Base-by-base conservation (phyloP, 2,329 filamentous ascomycete species). In the Pseudogymnoascus sp. region DNA sequence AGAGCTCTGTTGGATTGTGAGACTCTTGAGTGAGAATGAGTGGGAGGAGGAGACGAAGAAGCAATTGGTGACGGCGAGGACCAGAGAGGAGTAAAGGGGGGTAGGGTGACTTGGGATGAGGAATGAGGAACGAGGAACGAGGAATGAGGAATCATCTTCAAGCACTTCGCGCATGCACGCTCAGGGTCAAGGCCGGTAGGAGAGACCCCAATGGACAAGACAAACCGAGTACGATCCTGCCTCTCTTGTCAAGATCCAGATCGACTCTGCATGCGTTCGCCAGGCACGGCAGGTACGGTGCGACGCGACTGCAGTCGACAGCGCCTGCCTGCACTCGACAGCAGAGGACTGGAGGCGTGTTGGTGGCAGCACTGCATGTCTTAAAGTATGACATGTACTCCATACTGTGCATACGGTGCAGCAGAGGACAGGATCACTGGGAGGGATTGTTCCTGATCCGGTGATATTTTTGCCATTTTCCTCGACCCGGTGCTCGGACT, bases 361-460 rank as follows among this genome's bases (percentile, higher is more conserved):
- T 56, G 47, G 25, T 56, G 47, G 47, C 47, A 16, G 47, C 47
- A 31, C 47, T 18, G 47, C 47, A 33, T 56, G 47, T 56, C 25
- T 56, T 33, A 56, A 8, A 56, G 47, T 56, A 56, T 56, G 47
- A 56, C 47, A 56, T 56, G 25, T 56, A 56, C 47, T 56, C n/a
- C 14, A n/a, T 25, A 8, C 8, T 10, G 28, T 31, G 28, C 28
- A 31, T 53, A 53, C 8, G 28, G 47, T 16, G 25, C 47, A 53
- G 47, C 2, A 53, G 25, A 53, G 47, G 47, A 53, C 25, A 31
- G 14, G 47, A 53, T 53, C 47, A 31, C 14, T 53, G 47, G 47
- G 47, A 33, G n/a, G 47, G 47, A 33, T 56, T 31, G 47, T 56
- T 56, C 47, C 47, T 18, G 7, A 12, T 56, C 47, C 25, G 47